Evolutionary conservation across 2,329 filamentous ascomycete species (phyloP), one percentile per base, ranked within the genome.

Genomic region (Drechslera avenae): DNA sequence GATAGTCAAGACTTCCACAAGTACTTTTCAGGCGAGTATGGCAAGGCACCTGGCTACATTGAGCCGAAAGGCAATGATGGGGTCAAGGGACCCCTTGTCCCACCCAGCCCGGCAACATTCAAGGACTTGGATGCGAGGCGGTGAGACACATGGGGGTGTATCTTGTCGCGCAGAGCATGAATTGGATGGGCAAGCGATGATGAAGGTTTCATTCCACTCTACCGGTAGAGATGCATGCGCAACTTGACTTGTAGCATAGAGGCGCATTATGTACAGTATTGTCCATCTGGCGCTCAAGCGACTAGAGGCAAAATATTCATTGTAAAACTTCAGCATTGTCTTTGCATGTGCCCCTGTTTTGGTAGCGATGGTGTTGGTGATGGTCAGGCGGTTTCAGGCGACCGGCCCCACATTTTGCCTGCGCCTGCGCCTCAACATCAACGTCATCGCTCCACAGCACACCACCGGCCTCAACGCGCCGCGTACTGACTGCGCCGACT

Each of bases 1-100:
- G 93, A 97, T 66, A 82, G 84, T 53, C 87, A 89, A 65, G 92
- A 97, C 68, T 97, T 99, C 75, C 81, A 87, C 67, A 97, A 97
- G 80, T 99, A 96, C 79, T 99, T 99, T 74, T 73, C 73, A 10
- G 74, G 75, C 21, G 68, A 73, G 56, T 59, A 67, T 21, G 71
- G 69, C 9, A 69, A 63, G 46, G 71, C 63, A 1, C 69, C 71
- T 0, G 71, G 71, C 1, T 46, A 71, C 4, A 64, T 73, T 4
- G 68, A 70, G 44, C 71, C 71, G 2, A 46, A 64, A 26, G 69
- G 65, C 8, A 64, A 67, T 10, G 63, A 63, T 8, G 69, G 69
- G 1, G 63, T 67, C 6, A 73, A 73, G 54, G 69, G 68, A 0
- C 71, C 71, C 1, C 40, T 73, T 2, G 66, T 73, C 1, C 71